phyloP scores from a whole-genome alignment of 352 stramenopile species.

The Phytophthora citricola region DNA sequence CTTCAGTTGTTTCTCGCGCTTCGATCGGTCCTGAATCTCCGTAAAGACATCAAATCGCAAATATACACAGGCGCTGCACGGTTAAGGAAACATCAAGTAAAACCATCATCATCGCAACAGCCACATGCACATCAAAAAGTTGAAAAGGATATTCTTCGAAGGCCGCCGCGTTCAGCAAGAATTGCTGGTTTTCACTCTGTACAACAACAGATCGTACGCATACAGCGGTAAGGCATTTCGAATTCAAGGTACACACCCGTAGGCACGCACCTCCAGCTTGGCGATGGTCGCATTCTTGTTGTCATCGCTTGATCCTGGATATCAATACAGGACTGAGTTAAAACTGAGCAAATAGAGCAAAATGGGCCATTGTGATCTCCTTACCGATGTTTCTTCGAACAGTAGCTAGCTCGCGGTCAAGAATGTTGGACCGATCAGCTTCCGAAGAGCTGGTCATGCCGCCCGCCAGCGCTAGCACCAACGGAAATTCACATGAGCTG shows the following conservation, averaged over 20 bases:
- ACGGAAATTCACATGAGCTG: slow-evolving; percentile 83
- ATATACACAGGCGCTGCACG: slow-evolving; percentile 37
- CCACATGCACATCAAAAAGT: slow-evolving; percentile 28
- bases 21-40: slow-evolving; percentile 82
- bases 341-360: not conserved
- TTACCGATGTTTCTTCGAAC: slow-evolving; percentile 61
- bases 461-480: slow-evolving; percentile 78
- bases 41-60: slow-evolving; percentile 40
- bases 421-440: slow-evolving; percentile 61
- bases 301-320: slow-evolving; percentile 25
- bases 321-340: slow-evolving; percentile 15
- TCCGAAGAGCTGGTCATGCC: slow-evolving; percentile 78
- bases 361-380: not conserved
- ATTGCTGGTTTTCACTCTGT: slow-evolving; percentile 86
- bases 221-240: not conserved
- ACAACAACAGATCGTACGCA: slow-evolving; percentile 2
- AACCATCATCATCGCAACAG: slow-evolving; percentile 7
- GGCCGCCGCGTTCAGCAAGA: slow-evolving; percentile 77
- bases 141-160: slow-evolving; percentile 89
- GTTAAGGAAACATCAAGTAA: slow-evolving; percentile 64
- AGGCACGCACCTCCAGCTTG: slow-evolving; percentile 70
- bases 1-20: slow-evolving; percentile 66
- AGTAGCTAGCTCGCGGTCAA: slow-evolving; percentile 65
- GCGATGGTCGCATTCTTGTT: slow-evolving; percentile 64
- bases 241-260: not conserved